These are phyloP conservation scores for Takakia lepidozioides DNA, from an alignment of 225 moss, liverwort and hornwort species.

Conservation along the genomic window DNA sequence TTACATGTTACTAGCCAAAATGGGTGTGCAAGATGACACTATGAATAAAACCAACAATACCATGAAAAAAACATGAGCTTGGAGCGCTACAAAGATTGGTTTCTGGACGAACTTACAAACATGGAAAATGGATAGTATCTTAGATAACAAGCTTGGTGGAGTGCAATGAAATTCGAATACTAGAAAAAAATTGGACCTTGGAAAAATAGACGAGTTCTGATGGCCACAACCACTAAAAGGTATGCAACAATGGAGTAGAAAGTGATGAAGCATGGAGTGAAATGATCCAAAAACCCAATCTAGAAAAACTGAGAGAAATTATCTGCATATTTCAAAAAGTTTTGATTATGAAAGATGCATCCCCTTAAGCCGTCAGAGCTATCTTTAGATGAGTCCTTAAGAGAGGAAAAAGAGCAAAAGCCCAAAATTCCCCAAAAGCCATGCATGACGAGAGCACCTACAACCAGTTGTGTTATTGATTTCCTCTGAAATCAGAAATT, in stretches of 20 bases:
- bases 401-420: constrained; percentile 16
- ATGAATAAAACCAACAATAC: no score
- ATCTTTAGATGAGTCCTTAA: constrained; percentile 16
- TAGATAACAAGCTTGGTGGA: constrained; percentile 12
- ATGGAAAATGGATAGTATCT: constrained; percentile 20
- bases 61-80: constrained; percentile 12
- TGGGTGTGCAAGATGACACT: no score
- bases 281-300: constrained; percentile 16
- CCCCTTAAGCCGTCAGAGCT: constrained; percentile 13
- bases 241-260: constrained; percentile 19
- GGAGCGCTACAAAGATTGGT: constrained; percentile 11
- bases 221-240: constrained; percentile 14
- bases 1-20: no score
- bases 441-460: constrained; percentile 17
- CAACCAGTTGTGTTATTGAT: constrained; percentile 17
- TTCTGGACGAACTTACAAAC: constrained; percentile 12
- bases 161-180: constrained; percentile 10
- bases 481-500: constrained; percentile 7
- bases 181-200: constrained; percentile 5
- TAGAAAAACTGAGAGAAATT: constrained; percentile 24
- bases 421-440: constrained; percentile 13
- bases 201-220: constrained; percentile 2
- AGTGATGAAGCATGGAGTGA: constrained; percentile 14
- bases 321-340: constrained; percentile 16
- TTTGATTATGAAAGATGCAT: constrained; percentile 16